Conservation (phyloP, 176 grass and related monocot species). For the Zizania latifolia region DNA sequence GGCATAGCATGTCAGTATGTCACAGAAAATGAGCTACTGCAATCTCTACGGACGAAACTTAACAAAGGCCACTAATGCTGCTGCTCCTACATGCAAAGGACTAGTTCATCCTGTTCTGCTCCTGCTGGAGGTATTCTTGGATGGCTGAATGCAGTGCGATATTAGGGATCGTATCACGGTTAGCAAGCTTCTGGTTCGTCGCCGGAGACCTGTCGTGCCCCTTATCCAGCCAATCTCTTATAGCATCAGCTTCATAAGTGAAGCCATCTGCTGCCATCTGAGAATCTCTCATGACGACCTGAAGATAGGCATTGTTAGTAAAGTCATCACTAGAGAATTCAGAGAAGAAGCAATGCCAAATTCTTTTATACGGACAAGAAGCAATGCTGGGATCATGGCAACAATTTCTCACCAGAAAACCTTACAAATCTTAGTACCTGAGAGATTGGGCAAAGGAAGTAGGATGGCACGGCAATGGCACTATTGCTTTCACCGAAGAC, state of each 20-base stretch:
- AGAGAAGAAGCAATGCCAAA: neutral
- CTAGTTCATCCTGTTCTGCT: neutral
- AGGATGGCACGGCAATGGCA: conserved; percentile 22
- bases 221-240: conserved; percentile 45
- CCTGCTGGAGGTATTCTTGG: conserved; percentile 44
- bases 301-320: conserved; percentile 5
- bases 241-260: conserved; percentile 55
- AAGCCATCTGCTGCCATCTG: conserved; percentile 55
- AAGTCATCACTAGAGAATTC: neutral
- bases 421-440: conserved; percentile 26
- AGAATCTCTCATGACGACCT: conserved; percentile 66
- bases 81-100: neutral
- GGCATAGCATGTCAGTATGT: neutral
- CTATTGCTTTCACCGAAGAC: neutral
- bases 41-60: neutral
- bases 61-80: neutral
- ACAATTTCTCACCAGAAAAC: neutral
- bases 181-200: conserved; percentile 32
- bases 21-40: neutral
- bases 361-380: neutral
- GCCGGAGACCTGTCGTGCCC: conserved; percentile 44
- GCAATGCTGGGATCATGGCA: neutral
- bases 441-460: conserved; percentile 55
- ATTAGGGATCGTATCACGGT: conserved; percentile 40
- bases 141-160: conserved; percentile 47